These are phyloP conservation scores for Juncus inflexus DNA, from an alignment of 176 grass and related monocot species.

Conservation along the genomic window DNA sequence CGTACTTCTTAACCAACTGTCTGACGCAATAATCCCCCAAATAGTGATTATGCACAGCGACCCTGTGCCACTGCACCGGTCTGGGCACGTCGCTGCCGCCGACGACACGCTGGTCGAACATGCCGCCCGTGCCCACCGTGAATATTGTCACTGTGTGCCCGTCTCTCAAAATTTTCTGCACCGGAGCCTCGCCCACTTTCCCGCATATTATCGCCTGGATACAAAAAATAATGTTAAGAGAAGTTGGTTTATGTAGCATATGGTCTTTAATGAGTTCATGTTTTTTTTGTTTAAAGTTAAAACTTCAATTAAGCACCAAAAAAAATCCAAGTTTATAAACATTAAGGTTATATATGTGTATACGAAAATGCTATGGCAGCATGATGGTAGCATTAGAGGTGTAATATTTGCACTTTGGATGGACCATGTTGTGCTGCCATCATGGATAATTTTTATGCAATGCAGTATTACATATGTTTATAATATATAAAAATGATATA, in stretches of 20 bases:
- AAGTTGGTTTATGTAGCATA: too few species aligned
- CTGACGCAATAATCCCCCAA: constrained; percentile 74
- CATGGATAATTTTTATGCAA: background rate
- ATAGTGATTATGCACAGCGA: constrained; percentile 59
- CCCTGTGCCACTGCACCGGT: constrained; percentile 89
- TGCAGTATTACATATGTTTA: background rate
- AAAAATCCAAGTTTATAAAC: too few species aligned
- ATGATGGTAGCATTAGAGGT: too few species aligned
- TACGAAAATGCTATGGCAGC: too few species aligned
- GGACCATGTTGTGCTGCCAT: background rate
- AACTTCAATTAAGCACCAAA: too few species aligned
- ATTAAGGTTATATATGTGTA: too few species aligned
- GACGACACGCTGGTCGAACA: constrained; percentile 84
- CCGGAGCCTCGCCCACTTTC: constrained; percentile 73
- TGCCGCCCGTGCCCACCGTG: constrained; percentile 89
- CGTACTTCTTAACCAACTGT: too few species aligned
- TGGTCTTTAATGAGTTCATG: too few species aligned
- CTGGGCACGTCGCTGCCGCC: constrained; percentile 48
- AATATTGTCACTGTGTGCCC: constrained; percentile 76
- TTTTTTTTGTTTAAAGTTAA: too few species aligned
- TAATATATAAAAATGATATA: too few species aligned
- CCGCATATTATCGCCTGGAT: constrained; percentile 90
- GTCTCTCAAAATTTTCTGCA: constrained; percentile 90
- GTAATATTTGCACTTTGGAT: too few species aligned
- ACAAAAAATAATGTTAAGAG: constrained; percentile 1